A percentile compares a stretch with the other conserved stretches of the same genome.
phyloP scores from a whole-genome alignment of 306 rosid species.

The Benincasa hispida region DNA sequence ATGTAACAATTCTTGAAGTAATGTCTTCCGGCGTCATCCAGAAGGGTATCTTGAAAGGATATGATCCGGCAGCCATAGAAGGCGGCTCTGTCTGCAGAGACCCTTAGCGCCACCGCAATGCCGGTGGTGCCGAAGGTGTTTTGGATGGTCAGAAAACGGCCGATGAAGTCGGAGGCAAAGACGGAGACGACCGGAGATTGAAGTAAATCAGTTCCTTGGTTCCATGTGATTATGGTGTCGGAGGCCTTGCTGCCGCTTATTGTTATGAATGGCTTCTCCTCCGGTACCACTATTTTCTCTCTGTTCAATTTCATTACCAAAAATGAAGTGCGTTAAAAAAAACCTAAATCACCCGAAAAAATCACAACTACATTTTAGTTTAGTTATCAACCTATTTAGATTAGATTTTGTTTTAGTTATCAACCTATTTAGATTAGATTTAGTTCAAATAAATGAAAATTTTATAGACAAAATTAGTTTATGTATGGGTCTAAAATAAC shows the following conservation, averaged over 20 bases:
- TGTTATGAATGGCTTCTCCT: constrained; percentile 20
- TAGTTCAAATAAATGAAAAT: no score
- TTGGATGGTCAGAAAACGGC: constrained; percentile 10
- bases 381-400: no score
- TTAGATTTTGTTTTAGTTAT: no score
- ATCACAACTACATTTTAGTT: no score
- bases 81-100: constrained; percentile 16
- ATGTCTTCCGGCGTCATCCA: constrained; percentile 12
- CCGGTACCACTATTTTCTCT: constrained; percentile 13
- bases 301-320: neutral
- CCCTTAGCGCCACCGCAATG: constrained; percentile 18
- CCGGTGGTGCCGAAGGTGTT: constrained; percentile 6
- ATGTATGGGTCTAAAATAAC: no score
- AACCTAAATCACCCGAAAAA: no score
- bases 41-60: constrained; percentile 16
- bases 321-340: no score
- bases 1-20: constrained; percentile 22
- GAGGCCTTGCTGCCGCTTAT: constrained; percentile 10
- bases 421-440: no score
- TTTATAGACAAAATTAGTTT: no score
- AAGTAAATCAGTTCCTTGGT: neutral
- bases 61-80: constrained; percentile 13
- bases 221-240: constrained; percentile 14
- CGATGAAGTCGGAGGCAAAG: constrained; percentile 12
- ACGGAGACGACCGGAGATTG: constrained; percentile 4